phyloP scores from a whole-genome alignment of 2,329 filamentous ascomycete genomes.

The Apiospora aurea region DNA sequence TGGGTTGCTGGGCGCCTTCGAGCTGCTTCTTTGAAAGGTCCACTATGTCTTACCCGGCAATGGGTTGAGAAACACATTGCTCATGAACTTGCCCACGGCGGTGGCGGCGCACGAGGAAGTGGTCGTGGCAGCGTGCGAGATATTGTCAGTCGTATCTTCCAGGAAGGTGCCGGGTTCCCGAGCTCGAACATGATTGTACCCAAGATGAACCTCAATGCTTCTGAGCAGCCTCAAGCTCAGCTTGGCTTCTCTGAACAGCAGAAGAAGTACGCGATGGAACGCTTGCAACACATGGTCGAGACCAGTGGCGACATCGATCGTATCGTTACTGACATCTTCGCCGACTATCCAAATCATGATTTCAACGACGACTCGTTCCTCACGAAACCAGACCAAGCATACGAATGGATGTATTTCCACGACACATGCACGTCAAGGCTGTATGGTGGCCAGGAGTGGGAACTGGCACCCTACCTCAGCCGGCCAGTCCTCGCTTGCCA shows the following conservation, averaged over 20 bases:
- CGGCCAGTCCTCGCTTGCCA: constrained; percentile 91
- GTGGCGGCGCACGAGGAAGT: constrained; percentile 73
- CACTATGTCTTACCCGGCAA: constrained; percentile 67
- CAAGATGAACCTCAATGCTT: constrained; percentile 51
- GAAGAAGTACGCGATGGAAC: constrained; percentile 76
- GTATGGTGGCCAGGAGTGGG: constrained; percentile 90
- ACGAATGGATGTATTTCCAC: constrained; percentile 96
- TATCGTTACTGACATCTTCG: constrained; percentile 83
- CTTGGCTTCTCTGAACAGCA: constrained; percentile 76
- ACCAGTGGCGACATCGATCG: constrained; percentile 80
- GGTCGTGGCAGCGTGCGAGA: constrained; percentile 77
- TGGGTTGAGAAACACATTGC: constrained; percentile 80
- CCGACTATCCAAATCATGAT: constrained; percentile 83
- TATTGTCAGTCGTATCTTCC: constrained; percentile 79
- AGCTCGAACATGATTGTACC: constrained; percentile 56
- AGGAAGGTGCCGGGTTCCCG: constrained; percentile 80
- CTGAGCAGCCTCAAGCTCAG: constrained; percentile 62
- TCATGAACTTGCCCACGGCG: constrained; percentile 72
- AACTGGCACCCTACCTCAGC: constrained; percentile 85
- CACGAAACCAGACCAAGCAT: constrained; percentile 79
- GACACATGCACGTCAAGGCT: constrained; percentile 81
- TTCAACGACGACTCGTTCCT: constrained; percentile 94
- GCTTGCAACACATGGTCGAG: constrained; percentile 78
- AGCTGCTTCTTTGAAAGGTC: constrained; percentile 50
- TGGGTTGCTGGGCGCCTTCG: constrained; percentile 81